Conservation (phyloP, 2,329 filamentous ascomycete species). For the Penicillium sp. region DNA sequence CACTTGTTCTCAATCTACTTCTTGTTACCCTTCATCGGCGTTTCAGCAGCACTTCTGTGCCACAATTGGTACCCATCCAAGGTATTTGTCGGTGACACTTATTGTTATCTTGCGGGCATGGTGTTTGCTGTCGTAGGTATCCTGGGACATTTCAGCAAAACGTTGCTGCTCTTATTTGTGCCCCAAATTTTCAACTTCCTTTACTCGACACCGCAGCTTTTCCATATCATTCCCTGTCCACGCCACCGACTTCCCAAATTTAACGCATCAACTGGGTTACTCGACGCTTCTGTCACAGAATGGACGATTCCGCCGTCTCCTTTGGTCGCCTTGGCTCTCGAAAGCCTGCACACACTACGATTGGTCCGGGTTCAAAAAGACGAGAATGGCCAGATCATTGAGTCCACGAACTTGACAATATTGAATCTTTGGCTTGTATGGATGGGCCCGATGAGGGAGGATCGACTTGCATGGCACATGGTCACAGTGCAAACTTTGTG, state of each 20-base stretch:
- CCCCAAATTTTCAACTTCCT: conserved; percentile 97
- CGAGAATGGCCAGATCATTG: conserved; percentile 68
- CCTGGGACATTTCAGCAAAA: conserved; percentile 97
- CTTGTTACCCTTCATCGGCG: conserved; percentile 89
- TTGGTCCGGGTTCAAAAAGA: conserved; percentile 70
- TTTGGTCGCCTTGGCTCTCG: conserved; percentile 64
- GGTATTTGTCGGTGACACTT: conserved; percentile 97
- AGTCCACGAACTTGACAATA: conserved; percentile 88
- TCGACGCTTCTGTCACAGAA: conserved; percentile 82
- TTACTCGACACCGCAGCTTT: conserved; percentile 90
- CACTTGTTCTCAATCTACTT: conserved; percentile 96
- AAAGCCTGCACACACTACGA: conserved; percentile 67
- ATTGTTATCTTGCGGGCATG: conserved; percentile 99
- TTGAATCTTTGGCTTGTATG: conserved; percentile 96
- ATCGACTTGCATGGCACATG: conserved; percentile 77
- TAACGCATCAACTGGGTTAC: conserved; percentile 78
- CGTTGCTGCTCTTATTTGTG: conserved; percentile 82
- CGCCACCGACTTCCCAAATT: conserved; percentile 88
- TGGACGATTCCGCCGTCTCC: conserved; percentile 72
- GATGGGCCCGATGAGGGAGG: conserved; percentile 88
- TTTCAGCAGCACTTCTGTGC: conserved; percentile 78
- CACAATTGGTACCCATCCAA: conserved; percentile 97
- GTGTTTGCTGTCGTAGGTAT: conserved; percentile 97
- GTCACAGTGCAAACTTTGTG: conserved; percentile 73
- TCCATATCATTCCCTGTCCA: conserved; percentile 86